These are phyloP conservation scores for Tausonia pullulans DNA, from an alignment of 1,284 basidiomycete genomes.

Conservation along the genomic window DNA sequence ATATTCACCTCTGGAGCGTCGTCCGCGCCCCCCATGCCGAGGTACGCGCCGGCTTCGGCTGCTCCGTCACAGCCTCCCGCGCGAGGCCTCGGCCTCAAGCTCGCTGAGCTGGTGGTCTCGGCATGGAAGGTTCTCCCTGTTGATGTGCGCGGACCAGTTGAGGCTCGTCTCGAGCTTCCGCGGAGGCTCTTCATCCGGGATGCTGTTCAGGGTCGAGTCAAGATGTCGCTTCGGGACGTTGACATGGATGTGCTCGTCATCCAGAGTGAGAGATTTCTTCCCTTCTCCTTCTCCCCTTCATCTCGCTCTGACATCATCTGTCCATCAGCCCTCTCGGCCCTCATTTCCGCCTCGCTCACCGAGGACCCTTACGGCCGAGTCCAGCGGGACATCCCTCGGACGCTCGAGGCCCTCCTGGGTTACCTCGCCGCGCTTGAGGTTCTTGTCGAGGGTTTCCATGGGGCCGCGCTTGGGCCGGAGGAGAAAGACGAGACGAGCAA, in stretches of 20 bases:
- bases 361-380: slow-evolving; percentile 73
- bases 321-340: slow-evolving; percentile 49
- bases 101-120: too few species aligned
- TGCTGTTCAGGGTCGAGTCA: background rate
- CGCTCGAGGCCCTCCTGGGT: slow-evolving; percentile 59
- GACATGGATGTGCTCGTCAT: slow-evolving; percentile 1
- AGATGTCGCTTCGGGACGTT: background rate
- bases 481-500: slow-evolving; percentile 17
- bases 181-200: background rate
- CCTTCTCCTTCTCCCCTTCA: background rate
- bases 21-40: too few species aligned
- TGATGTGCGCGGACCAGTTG: too few species aligned
- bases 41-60: too few species aligned
- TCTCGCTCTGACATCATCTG: background rate
- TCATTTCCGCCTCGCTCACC: slow-evolving; percentile 57
- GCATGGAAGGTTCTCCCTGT: too few species aligned
- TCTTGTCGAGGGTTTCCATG: slow-evolving; percentile 43
- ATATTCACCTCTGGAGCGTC: too few species aligned
- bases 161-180: background rate
- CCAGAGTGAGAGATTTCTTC: background rate
- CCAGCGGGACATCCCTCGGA: slow-evolving; percentile 66
- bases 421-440: slow-evolving; percentile 56
- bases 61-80: too few species aligned
- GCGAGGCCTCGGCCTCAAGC: too few species aligned
- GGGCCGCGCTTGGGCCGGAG: slow-evolving; percentile 25